These are phyloP conservation scores for Penicillium goetzii DNA, from an alignment of 495 filamentous ascomycete genomes.

Conservation along the genomic window DNA sequence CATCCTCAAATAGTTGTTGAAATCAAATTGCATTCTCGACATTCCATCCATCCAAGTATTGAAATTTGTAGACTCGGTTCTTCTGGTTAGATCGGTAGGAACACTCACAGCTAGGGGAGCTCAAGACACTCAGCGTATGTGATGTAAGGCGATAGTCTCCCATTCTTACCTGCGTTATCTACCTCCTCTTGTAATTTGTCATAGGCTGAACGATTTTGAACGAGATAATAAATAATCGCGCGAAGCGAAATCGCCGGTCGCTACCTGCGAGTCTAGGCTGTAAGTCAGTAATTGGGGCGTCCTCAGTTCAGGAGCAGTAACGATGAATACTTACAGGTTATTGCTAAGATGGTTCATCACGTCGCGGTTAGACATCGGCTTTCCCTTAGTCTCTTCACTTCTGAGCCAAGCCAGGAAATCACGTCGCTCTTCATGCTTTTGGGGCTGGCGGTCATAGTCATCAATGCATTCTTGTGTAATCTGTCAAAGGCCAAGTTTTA, in stretches of 20 bases:
- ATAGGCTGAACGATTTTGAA: constrained; percentile 35
- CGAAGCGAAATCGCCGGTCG: constrained; percentile 50
- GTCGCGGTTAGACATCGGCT: constrained; percentile 22
- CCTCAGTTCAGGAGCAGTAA: too few species aligned
- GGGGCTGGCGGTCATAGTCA: constrained; percentile 14
- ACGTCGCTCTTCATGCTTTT: constrained; percentile 12
- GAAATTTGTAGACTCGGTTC: background rate
- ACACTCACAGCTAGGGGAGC: constrained; percentile 16
- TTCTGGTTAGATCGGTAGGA: background rate
- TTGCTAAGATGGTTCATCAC: constrained; percentile 27
- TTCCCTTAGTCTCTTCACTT: constrained; percentile 20
- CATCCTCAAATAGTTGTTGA: background rate
- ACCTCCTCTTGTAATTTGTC: constrained; percentile 17
- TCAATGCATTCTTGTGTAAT: constrained; percentile 24
- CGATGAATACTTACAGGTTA: constrained; percentile 14
- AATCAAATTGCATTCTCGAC: background rate
- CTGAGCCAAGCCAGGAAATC: constrained; percentile 25
- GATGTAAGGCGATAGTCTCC: constrained; percentile 11
- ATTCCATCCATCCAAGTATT: background rate
- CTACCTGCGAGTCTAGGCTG: constrained; percentile 37
- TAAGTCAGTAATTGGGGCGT: background rate
- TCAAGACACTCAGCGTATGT: constrained; percentile 22
- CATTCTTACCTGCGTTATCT: constrained; percentile 10
- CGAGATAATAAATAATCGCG: constrained; percentile 52
- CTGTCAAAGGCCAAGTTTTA: background rate